A percentile compares a stretch with the other conserved stretches of the same genome.
These are phyloP conservation scores for Hydnomerulius pinastri DNA, from an alignment of 768 basidiomycete species.

Conservation along the genomic window DNA sequence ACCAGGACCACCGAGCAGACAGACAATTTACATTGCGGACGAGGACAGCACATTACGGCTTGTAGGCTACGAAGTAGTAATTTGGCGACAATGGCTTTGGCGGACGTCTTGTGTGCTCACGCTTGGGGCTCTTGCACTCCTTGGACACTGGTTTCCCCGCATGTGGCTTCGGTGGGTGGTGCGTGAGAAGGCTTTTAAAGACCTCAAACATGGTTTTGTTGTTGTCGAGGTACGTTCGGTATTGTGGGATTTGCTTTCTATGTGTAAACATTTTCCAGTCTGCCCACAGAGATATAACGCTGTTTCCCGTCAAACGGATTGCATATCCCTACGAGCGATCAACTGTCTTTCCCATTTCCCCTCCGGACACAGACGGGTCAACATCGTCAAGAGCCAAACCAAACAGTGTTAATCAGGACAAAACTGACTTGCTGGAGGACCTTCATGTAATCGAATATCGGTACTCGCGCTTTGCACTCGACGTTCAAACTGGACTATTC, in stretches of 20 bases:
- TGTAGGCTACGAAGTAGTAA: conserved; percentile 75
- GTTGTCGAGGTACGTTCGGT: conserved; percentile 78
- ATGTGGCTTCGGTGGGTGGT: conserved; percentile 90
- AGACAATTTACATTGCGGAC: conserved; percentile 82
- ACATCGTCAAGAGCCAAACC: conserved; percentile 29
- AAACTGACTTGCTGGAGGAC: conserved; percentile 43
- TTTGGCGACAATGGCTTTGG: conserved; percentile 72
- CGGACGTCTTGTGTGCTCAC: conserved; percentile 63
- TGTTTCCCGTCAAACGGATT: conserved; percentile 70
- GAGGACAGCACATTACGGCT: conserved; percentile 90
- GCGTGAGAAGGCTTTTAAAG: conserved; percentile 77
- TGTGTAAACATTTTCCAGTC: conserved; percentile 54
- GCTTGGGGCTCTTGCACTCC: conserved; percentile 70
- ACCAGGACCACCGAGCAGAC: conserved; percentile 79
- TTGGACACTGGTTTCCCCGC: conserved; percentile 93
- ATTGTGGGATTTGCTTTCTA: not conserved
- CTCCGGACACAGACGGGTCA: conserved; percentile 33
- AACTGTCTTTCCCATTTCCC: conserved; percentile 66
- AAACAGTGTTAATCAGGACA: conserved; percentile 33
- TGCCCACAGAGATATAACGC: conserved; percentile 75
- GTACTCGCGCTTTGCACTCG: conserved; percentile 87
- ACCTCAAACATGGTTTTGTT: conserved; percentile 69
- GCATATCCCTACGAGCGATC: conserved; percentile 77
- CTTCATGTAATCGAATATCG: conserved; percentile 86
- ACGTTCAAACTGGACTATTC: conserved; percentile 83